A percentile compares a stretch with the other conserved stretches of the same genome.
phyloP scores from a whole-genome alignment of 768 basidiomycete species.

The Termitomyces sp. region DNA sequence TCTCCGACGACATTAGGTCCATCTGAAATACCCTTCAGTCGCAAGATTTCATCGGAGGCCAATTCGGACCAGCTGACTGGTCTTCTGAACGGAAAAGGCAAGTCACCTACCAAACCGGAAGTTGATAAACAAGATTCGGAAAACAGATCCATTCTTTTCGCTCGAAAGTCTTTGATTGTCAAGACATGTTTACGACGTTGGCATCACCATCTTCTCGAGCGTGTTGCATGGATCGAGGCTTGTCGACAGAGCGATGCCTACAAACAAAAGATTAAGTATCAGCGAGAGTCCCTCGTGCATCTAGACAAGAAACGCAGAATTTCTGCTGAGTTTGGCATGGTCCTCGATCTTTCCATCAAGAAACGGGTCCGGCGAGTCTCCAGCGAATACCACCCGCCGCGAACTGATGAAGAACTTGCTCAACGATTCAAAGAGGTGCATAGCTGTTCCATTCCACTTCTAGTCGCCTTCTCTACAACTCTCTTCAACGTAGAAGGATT shows the following conservation, averaged over 20 bases:
- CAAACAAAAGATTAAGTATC: conserved; percentile 41
- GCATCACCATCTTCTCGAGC: conserved; percentile 42
- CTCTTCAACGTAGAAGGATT: conserved; percentile 11
- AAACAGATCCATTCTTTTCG: conserved; percentile 40
- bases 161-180: conserved; percentile 35
- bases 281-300: conserved; percentile 17
- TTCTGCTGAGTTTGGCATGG: conserved; percentile 19
- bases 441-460: conserved; percentile 19
- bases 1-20: conserved; percentile 28
- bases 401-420: conserved; percentile 64
- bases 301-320: conserved; percentile 33
- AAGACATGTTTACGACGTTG: conserved; percentile 42
- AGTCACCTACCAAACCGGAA: conserved; percentile 24
- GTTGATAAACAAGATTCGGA: conserved; percentile 34
- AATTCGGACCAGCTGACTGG: conserved; percentile 5
- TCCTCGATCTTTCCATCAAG: conserved; percentile 27
- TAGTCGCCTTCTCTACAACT: conserved; percentile 15
- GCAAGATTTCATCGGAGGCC: conserved; percentile 2
- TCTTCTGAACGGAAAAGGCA: conserved; percentile 23
- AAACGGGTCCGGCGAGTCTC: conserved; percentile 40
- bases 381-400: conserved; percentile 46
- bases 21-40: conserved; percentile 1
- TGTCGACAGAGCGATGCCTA: conserved; percentile 60
- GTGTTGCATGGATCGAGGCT: conserved; percentile 60
- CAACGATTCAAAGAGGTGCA: conserved; percentile 66